Conservation (phyloP, 805 yeast genomes). For the Diddensiella caesifluorescens region DNA sequence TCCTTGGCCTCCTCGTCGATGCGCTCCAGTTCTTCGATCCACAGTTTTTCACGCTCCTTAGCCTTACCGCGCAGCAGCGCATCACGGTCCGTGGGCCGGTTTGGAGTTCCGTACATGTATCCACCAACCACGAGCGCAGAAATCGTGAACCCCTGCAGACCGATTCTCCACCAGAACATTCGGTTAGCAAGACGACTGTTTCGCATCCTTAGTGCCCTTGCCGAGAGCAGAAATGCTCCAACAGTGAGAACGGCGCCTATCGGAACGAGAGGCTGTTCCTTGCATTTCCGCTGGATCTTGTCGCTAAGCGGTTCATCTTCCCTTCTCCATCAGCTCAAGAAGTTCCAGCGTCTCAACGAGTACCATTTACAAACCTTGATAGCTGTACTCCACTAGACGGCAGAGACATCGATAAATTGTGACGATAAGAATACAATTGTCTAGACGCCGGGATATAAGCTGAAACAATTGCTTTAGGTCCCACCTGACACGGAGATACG, state of each 20-base stretch:
- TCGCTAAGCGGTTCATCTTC: conserved; percentile 17
- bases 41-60: conserved; percentile 71
- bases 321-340: neutral
- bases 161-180: conserved; percentile 88
- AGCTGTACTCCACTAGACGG: no score
- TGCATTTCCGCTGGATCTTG: conserved; percentile 41
- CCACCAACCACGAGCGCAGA: conserved; percentile 82
- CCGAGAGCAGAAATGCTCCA: conserved; percentile 76
- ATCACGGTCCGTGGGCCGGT: conserved; percentile 39
- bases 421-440: no score
- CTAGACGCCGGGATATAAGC: no score
- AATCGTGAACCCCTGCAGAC: conserved; percentile 75
- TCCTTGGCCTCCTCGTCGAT: conserved; percentile 69
- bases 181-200: conserved; percentile 70
- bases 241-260: conserved; percentile 73
- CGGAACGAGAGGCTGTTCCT: conserved; percentile 87
- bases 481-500: no score
- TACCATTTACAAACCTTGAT: no score
- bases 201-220: conserved; percentile 66
- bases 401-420: no score
- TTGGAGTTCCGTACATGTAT: conserved; percentile 46
- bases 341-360: no score
- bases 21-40: conserved; percentile 83
- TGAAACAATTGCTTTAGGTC: no score
- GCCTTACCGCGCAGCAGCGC: conserved; percentile 73